Conservation (phyloP, 1,284 basidiomycete species). For the Agaricales sp. region DNA sequence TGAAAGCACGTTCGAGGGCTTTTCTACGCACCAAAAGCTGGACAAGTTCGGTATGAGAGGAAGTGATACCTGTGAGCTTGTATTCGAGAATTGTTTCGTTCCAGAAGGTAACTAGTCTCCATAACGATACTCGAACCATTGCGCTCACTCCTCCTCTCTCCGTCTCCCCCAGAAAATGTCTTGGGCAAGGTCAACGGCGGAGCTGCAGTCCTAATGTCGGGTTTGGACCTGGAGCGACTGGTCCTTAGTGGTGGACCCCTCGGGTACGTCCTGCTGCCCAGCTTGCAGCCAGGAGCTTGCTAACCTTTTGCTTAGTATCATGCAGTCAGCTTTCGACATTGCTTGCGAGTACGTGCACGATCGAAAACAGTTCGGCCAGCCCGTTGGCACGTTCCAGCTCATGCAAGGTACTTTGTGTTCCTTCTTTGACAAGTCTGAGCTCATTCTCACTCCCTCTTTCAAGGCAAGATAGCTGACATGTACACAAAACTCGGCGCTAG, state of each 20-base stretch:
- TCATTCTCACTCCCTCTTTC: background rate
- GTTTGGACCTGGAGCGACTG: conserved; percentile 85
- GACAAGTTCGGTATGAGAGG: conserved; percentile 98
- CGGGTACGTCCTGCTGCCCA: conserved; percentile 28
- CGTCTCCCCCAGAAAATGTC: conserved; percentile 75
- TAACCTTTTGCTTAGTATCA: conserved; percentile 32
- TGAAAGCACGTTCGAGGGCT: conserved; percentile 74
- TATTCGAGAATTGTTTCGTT: conserved; percentile 87
- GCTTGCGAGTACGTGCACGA: conserved; percentile 86
- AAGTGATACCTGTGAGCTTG: conserved; percentile 88
- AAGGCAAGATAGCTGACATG: conserved; percentile 85
- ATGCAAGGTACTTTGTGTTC: conserved; percentile 68
- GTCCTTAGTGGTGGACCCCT: conserved; percentile 84
- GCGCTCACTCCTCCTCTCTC: no score
- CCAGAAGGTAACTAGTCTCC: conserved; percentile 50
- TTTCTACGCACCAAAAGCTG: conserved; percentile 83
- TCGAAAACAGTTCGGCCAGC: conserved; percentile 82
- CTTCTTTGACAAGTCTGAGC: background rate
- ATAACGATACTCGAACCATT: no score
- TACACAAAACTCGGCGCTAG: conserved; percentile 89
- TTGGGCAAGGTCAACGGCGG: conserved; percentile 76
- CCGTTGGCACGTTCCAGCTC: conserved; percentile 87
- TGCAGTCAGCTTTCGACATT: conserved; percentile 91
- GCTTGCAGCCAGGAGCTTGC: conserved; percentile 1
- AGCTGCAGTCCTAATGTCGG: conserved; percentile 87